These are phyloP conservation scores for Corchorus capsularis DNA, from an alignment of 345 rosid genomes.

Conservation along the genomic window DNA sequence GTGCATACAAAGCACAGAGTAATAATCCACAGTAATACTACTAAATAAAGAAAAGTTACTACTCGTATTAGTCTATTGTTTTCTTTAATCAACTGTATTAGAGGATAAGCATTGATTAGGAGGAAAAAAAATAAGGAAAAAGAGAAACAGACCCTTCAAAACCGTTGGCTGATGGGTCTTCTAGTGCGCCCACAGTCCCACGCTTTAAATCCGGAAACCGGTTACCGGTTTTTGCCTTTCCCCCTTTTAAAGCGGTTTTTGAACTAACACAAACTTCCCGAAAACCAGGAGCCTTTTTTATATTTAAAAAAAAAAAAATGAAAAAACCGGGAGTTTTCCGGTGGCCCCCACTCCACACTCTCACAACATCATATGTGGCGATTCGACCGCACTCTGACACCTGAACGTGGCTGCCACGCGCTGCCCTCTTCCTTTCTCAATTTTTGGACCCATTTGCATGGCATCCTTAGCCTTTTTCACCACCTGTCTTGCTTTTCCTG, in stretches of 20 bases:
- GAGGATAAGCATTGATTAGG: slow-evolving; percentile 31
- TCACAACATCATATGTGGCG: slow-evolving; percentile 58
- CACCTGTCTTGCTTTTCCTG: not conserved
- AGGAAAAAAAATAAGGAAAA: not conserved
- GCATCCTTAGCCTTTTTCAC: slow-evolving; percentile 21
- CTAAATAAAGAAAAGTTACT: not conserved
- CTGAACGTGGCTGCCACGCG: slow-evolving; percentile 65
- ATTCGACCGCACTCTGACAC: slow-evolving; percentile 81
- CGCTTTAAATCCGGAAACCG: slow-evolving; percentile 44
- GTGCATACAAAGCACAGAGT: not conserved
- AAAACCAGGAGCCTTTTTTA: slow-evolving; percentile 61
- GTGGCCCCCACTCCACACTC: slow-evolving; percentile 24
- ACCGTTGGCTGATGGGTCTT: slow-evolving; percentile 40
- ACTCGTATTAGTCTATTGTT: too few species aligned
- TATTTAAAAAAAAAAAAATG: not conserved
- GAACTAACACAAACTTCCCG: slow-evolving; percentile 47
- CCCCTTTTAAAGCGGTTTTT: slow-evolving; percentile 30
- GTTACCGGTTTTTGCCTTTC: slow-evolving; percentile 31
- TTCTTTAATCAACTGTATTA: not conserved
- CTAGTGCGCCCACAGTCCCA: slow-evolving; percentile 52
- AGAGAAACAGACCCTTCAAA: slow-evolving; percentile 21
- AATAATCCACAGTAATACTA: not conserved
- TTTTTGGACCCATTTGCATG: slow-evolving; percentile 54
- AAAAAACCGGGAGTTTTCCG: slow-evolving; percentile 15
- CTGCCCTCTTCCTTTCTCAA: slow-evolving; percentile 19